Evolutionary conservation across 768 basidiomycete species (phyloP), one percentile per base, ranked within the genome.

Genomic region (Hirschioporus abietinus): DNA sequence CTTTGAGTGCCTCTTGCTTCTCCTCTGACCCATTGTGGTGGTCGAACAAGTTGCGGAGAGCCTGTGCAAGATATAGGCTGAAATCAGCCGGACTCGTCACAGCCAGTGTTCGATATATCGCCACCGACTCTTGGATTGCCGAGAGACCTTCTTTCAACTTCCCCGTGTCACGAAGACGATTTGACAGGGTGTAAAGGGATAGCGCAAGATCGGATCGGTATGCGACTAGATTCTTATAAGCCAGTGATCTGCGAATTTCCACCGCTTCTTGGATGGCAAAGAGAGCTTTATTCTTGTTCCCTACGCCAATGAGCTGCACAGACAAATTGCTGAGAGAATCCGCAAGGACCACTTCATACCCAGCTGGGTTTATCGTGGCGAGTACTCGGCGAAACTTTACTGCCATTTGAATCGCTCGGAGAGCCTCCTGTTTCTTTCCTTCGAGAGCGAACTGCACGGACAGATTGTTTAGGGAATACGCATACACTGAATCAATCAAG

Each of bases 371-470:
- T 10, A 10, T 15, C 25, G 5, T 10, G 17, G 27, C 24, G 6
- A 68, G 42, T 24, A 30, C n/a, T 15, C 61, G 7, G 26, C 25
- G 64, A 8, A 67, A 8, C 15, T 26, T 8, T 7, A 67, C 65
- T 7, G 66, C 66, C 26, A 66, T 25, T 58, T 59, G 6, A 35
- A 67, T 42, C 7, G 68, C 64, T 1, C 9, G 27, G 5, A 70
- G 63, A 12, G 69, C 69, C 24, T 70, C 68, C 36, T 63, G 64
- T 2, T 58, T 57, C 17, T 35, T 35, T 8, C 68, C 69, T 2
- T 34, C n/a, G 30, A 64, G 60, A 23, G 35, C 68, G 6, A 68
- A 57, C 30, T 27, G 35, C 18, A 65, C 27, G 26, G 65, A 66
- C 15, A 70, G 35, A 52, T 69, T 70, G n/a, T n/a, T n/a, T n/a